Conservation (phyloP, 1,284 basidiomycete genomes). For the Fomitopsis betulina region DNA sequence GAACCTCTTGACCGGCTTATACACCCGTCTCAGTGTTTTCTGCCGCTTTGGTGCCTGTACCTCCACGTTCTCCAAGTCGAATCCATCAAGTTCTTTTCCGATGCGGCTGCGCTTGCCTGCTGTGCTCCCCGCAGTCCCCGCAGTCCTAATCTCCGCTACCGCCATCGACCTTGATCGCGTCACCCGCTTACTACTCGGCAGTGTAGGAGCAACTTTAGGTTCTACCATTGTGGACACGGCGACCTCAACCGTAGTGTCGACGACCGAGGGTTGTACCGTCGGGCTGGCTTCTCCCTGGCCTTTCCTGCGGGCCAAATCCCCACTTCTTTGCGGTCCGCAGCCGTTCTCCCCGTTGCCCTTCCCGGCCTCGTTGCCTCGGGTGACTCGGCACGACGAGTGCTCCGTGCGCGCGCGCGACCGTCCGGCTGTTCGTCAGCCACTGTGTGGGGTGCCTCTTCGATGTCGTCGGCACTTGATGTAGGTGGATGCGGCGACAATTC, state of each 20-base stretch:
- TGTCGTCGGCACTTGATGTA: no score
- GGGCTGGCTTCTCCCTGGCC: not conserved
- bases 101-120: no score
- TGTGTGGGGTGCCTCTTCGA: no score
- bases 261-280: not conserved
- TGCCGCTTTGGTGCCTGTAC: no score
- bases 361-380: not conserved
- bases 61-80: no score
- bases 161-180: not conserved
- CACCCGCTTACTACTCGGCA: not conserved
- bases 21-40: no score
- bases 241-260: not conserved
- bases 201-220: not conserved
- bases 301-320: not conserved
- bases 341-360: not conserved
- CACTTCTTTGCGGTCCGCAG: not conserved
- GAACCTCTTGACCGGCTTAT: no score
- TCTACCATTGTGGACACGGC: not conserved
- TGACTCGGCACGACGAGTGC: not conserved
- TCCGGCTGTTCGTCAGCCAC: no score
- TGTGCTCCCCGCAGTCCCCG: no score
- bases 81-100: no score
- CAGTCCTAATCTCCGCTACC: no score
- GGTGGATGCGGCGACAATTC: no score
- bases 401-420: not conserved